These are phyloP conservation scores for Amanita muscaria DNA, from an alignment of 768 basidiomycete genomes.

Conservation along the genomic window DNA sequence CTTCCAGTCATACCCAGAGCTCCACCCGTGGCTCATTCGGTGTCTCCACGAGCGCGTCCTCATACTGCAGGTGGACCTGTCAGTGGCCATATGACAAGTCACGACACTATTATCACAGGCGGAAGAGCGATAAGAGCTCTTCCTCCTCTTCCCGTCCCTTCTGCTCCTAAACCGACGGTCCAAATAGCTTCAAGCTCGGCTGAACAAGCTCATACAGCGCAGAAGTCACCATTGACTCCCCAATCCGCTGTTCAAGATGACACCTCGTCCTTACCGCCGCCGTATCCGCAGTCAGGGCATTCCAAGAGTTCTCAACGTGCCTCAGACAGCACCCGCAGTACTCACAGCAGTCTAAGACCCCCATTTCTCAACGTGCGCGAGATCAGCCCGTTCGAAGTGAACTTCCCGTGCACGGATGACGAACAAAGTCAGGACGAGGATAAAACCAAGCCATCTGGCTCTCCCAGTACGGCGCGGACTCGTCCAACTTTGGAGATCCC, in stretches of 20 bases:
- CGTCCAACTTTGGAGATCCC: neutral
- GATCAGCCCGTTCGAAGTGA: conserved; percentile 40
- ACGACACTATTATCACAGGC: too few species aligned
- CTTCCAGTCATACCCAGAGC: too few species aligned
- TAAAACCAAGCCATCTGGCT: neutral
- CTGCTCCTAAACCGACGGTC: neutral
- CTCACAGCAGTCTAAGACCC: conserved; percentile 5
- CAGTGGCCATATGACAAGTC: too few species aligned
- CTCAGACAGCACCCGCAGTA: neutral
- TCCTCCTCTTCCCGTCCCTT: neutral
- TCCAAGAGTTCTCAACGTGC: neutral
- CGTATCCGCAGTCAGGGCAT: too few species aligned
- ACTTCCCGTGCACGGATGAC: conserved; percentile 21
- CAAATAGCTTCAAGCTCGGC: neutral
- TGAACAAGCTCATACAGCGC: neutral
- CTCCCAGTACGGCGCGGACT: conserved; percentile 4
- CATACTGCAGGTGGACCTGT: too few species aligned
- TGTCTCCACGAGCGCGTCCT: too few species aligned
- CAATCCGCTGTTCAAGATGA: too few species aligned
- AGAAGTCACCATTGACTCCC: neutral
- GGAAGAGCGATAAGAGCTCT: conserved; percentile 1
- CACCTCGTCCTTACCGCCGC: too few species aligned
- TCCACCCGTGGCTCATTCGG: too few species aligned
- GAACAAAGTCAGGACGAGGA: conserved; percentile 14
- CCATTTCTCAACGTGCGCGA: conserved; percentile 27